Conservation (phyloP, 2,329 filamentous ascomycete species). For the Rosellinia necatrix region DNA sequence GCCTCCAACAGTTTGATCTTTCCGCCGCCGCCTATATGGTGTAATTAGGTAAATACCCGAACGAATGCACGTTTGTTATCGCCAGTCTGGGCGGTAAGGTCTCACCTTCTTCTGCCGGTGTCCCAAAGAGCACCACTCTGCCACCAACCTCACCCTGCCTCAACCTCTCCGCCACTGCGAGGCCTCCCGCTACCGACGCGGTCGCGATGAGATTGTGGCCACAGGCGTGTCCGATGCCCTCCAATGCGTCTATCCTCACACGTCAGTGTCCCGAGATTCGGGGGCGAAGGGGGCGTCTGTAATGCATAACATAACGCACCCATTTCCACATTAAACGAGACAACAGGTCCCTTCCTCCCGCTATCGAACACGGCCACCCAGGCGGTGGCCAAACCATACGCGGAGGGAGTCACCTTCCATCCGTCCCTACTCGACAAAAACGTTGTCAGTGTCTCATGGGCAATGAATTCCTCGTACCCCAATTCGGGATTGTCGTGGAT, state of each 20-base stretch:
- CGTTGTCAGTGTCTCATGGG: constrained; percentile 54
- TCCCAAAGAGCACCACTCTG: constrained; percentile 54
- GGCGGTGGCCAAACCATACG: constrained; percentile 57
- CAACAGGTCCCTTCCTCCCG: constrained; percentile 50
- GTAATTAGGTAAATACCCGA: too few relatives aligned
- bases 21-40: constrained; percentile 51
- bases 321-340: constrained; percentile 55
- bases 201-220: constrained; percentile 60
- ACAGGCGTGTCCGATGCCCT: constrained; percentile 57
- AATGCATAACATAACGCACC: constrained; percentile 42
- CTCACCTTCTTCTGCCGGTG: constrained; percentile 57
- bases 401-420: constrained; percentile 57
- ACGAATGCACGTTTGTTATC: too few relatives aligned
- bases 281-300: too few relatives aligned
- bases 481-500: constrained; percentile 59
- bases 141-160: constrained; percentile 48
- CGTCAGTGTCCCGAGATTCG: constrained; percentile 19
- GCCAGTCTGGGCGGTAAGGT: too few relatives aligned
- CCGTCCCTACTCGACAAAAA: constrained; percentile 50
- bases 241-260: constrained; percentile 49
- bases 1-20: constrained; percentile 53
- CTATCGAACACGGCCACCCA: constrained; percentile 57
- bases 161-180: constrained; percentile 53
- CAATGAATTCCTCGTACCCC: constrained; percentile 52
- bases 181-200: constrained; percentile 50